Conservation (phyloP, 129 eudicot species). For the Saposhnikovia divaricata region DNA sequence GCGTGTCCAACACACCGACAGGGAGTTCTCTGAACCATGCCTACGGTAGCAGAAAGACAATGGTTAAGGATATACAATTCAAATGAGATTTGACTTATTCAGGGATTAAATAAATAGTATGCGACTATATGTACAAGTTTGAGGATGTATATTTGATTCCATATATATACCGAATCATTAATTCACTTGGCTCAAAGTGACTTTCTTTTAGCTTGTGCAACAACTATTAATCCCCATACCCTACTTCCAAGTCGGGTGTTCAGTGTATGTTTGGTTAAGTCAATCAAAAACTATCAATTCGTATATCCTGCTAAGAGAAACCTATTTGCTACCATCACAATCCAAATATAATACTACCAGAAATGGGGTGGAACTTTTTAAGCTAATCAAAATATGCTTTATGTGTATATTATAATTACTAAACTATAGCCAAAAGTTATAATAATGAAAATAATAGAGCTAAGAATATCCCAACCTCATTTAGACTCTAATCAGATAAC, state of each 20-base stretch:
- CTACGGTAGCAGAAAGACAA: constrained; percentile 23
- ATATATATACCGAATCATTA: not conserved
- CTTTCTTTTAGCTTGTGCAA: not conserved
- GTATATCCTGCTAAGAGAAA: not conserved
- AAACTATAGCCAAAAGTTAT: not conserved
- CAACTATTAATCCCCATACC: not conserved
- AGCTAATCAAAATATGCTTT: not conserved
- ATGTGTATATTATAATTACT: not conserved
- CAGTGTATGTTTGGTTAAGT: not conserved
- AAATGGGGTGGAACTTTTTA: not conserved
- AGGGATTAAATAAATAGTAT: not conserved
- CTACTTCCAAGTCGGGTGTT: not conserved
- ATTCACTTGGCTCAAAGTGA: not conserved
- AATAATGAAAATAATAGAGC: too few relatives aligned
- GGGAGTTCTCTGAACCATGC: constrained; percentile 99
- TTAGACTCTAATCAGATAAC: too few relatives aligned
- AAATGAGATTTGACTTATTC: not conserved
- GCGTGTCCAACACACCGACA: constrained; percentile 67
- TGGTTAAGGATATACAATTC: not conserved
- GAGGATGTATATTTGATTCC: not conserved
- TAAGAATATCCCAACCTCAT: too few relatives aligned
- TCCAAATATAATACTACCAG: not conserved
- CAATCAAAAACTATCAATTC: not conserved
- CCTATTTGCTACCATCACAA: not conserved
- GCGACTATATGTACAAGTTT: not conserved